Evolutionary conservation across 1,284 basidiomycete species (phyloP).

Genomic region (Polyporus tsugae): DNA sequence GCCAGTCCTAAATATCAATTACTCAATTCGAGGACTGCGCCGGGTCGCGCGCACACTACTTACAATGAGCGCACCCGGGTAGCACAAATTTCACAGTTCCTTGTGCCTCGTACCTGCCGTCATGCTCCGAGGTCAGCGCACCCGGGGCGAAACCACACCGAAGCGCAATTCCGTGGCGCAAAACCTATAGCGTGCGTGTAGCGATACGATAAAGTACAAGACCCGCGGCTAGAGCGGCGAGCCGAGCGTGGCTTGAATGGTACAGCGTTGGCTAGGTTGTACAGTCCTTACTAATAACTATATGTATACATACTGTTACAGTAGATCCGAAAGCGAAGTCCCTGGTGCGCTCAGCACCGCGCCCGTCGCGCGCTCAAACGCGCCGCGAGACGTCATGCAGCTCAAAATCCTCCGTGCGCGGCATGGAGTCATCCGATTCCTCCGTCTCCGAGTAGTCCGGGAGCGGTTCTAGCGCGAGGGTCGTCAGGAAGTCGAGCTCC

Average conservation of each 20-base stretch:
- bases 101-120: neutral
- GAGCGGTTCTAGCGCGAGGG: slow-evolving; percentile 2
- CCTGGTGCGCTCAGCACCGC: too few species aligned
- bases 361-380: neutral
- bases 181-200: neutral
- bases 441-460: slow-evolving; percentile 5
- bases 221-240: neutral
- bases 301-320: neutral
- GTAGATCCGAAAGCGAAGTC: neutral
- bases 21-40: neutral
- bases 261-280: neutral
- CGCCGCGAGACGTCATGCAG: neutral
- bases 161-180: neutral
- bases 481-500: slow-evolving; percentile 6
- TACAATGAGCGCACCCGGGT: neutral
- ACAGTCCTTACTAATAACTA: neutral
- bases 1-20: neutral
- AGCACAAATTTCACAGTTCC: neutral
- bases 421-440: slow-evolving; percentile 5
- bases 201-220: neutral
- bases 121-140: neutral
- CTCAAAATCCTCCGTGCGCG: slow-evolving; percentile 7
- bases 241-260: neutral
- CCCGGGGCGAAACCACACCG: neutral
- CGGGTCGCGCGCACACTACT: neutral